These are phyloP conservation scores for Marasmius oreades DNA, from an alignment of 1,284 basidiomycete species.

Conservation along the genomic window DNA sequence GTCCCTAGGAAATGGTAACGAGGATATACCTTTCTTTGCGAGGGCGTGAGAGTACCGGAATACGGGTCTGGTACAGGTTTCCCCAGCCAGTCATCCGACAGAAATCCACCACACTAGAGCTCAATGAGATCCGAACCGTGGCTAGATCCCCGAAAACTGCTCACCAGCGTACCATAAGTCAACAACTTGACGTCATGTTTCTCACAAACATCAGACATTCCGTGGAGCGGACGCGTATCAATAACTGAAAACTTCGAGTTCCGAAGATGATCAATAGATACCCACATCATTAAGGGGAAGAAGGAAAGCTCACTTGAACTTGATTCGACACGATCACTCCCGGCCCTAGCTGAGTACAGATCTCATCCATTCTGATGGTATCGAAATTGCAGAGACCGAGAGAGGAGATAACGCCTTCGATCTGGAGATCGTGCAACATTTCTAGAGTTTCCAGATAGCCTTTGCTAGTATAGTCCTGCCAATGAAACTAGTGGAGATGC, in stretches of 20 bases:
- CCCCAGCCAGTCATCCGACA: conserved; percentile 72
- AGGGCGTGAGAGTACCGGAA: conserved; percentile 61
- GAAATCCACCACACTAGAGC: conserved; percentile 80
- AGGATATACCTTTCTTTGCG: conserved; percentile 67
- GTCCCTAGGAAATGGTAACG: not conserved
- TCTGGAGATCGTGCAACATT: conserved; percentile 55
- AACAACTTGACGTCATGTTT: conserved; percentile 71
- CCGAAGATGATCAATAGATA: not conserved
- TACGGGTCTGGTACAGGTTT: conserved; percentile 70
- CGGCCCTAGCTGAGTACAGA: conserved; percentile 65
- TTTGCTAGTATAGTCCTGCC: conserved; percentile 74
- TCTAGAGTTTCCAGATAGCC: conserved; percentile 63
- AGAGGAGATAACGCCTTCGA: conserved; percentile 57
- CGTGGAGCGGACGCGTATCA: conserved; percentile 71
- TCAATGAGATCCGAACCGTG: no score
- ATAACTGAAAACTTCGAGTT: conserved; percentile 73
- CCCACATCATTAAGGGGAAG: conserved; percentile 4
- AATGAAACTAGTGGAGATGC: conserved; percentile 65
- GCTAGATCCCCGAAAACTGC: conserved; percentile 22
- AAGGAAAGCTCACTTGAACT: conserved; percentile 55
- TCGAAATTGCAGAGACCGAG: conserved; percentile 84
- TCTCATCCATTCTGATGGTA: conserved; percentile 68
- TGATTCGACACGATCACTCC: conserved; percentile 77
- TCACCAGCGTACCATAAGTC: conserved; percentile 77
- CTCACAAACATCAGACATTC: conserved; percentile 73